A percentile compares a stretch with the other conserved stretches of the same genome.
Evolutionary conservation across 768 basidiomycete species (phyloP).

Genomic region (Boletus patriciae): DNA sequence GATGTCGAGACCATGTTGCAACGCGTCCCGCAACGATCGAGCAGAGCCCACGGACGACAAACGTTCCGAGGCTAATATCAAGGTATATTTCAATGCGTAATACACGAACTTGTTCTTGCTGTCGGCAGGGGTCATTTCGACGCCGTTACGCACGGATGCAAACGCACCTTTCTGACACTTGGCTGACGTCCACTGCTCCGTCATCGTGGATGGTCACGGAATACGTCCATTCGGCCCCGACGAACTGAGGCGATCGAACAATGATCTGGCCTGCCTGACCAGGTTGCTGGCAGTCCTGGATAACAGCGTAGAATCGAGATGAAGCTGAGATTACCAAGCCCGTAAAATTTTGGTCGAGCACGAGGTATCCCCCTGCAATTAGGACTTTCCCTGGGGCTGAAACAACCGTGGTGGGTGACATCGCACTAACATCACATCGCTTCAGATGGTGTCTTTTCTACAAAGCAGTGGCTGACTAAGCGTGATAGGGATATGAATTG

Average conservation of each 20-base stretch:
- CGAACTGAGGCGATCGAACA: conserved; percentile 90
- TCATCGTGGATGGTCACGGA: conserved; percentile 42
- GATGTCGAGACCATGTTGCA: conserved; percentile 66
- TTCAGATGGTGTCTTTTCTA: background rate
- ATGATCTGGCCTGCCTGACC: conserved; percentile 47
- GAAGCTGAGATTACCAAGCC: conserved; percentile 91
- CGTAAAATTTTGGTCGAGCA: conserved; percentile 82
- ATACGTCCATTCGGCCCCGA: conserved; percentile 78
- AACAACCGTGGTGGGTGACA: conserved; percentile 62
- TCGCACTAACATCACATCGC: conserved; percentile 21
- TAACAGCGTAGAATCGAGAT: conserved; percentile 87
- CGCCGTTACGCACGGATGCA: background rate
- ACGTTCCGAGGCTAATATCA: conserved; percentile 63
- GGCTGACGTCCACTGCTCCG: conserved; percentile 23
- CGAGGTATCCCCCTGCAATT: conserved; percentile 94
- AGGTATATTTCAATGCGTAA: conserved; percentile 77
- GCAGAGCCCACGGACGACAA: conserved; percentile 38
- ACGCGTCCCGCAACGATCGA: conserved; percentile 37
- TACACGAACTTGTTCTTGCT: conserved; percentile 91
- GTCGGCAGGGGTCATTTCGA: conserved; percentile 19
- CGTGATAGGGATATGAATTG: background rate
- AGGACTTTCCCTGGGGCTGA: conserved; percentile 96
- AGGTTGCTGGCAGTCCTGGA: conserved; percentile 40
- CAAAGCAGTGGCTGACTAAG: conserved; percentile 28
- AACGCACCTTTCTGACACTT: conserved; percentile 25